phyloP scores from a whole-genome alignment of 2,329 filamentous ascomycete genomes.

The Pseudocercospora fijiensis region DNA sequence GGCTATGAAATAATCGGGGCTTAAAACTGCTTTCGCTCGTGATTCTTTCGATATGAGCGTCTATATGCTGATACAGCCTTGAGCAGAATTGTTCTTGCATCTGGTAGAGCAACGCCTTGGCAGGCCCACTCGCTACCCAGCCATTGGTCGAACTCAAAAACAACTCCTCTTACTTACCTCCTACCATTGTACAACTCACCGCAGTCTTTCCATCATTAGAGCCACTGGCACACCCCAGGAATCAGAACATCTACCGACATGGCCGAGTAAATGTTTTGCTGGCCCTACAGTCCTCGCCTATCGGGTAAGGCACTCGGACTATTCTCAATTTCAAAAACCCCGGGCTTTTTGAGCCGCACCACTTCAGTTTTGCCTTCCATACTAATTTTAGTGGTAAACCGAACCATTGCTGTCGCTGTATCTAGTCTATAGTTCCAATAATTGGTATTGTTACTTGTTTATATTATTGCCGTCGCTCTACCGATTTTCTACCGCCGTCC shows the following conservation, averaged over 20 bases:
- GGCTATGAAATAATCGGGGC: neutral
- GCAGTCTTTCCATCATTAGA: neutral
- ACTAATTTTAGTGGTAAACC: too few relatives aligned
- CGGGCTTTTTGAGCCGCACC: too few relatives aligned
- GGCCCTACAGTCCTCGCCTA: neutral
- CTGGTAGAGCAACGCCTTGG: neutral
- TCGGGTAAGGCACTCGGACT: neutral
- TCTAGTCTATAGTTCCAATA: too few relatives aligned
- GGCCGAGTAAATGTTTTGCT: too few relatives aligned
- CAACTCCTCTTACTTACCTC: neutral
- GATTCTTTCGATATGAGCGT: neutral
- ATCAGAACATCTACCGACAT: neutral
- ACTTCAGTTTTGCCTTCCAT: too few relatives aligned
- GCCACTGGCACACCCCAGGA: neutral
- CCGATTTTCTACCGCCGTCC: too few relatives aligned
- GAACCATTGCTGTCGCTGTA: too few relatives aligned
- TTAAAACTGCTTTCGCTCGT: neutral
- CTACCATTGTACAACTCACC: neutral
- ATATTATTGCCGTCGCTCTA: too few relatives aligned
- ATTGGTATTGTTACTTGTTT: too few relatives aligned
- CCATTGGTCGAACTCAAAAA: neutral
- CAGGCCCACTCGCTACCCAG: neutral
- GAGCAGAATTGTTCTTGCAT: too few relatives aligned
- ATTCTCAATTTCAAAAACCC: too few relatives aligned
- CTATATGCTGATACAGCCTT: neutral